Evolutionary conservation across 2,329 filamentous ascomycete species (phyloP).

Genomic region (Colletotrichum sp.): DNA sequence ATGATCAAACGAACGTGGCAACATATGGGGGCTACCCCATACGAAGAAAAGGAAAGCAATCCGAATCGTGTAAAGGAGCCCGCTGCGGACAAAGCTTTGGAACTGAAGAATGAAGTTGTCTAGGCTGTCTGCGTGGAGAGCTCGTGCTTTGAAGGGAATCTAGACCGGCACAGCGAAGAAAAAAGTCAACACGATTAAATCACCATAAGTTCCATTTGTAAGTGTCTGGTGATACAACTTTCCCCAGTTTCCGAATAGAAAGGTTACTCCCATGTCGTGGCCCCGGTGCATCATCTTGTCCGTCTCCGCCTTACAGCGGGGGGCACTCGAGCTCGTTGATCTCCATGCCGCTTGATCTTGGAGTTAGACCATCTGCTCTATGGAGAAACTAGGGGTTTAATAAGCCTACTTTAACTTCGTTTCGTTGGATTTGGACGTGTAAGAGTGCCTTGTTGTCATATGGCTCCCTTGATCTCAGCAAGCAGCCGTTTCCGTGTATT

Average conservation of each 20-base stretch:
- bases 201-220: background rate
- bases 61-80: background rate
- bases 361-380: background rate
- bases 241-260: background rate
- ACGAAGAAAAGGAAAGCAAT: constrained; percentile 36
- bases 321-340: background rate
- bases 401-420: background rate
- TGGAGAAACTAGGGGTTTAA: background rate
- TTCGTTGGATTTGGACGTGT: background rate
- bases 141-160: background rate
- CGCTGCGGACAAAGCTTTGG: background rate
- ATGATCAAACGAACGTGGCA: constrained; percentile 49
- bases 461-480: background rate
- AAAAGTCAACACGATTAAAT: background rate
- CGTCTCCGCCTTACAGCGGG: background rate
- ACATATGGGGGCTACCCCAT: constrained; percentile 49
- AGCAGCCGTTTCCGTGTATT: background rate
- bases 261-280: background rate
- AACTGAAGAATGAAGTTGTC: background rate
- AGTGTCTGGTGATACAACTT: background rate
- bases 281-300: background rate
- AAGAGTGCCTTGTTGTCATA: background rate
- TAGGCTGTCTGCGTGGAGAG: background rate
- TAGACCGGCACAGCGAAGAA: background rate
- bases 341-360: background rate